A percentile compares a stretch with the other conserved stretches of the same genome.
These are phyloP conservation scores for Pseudoturritis turrita DNA, from an alignment of 345 rosid species.

Conservation along the genomic window DNA sequence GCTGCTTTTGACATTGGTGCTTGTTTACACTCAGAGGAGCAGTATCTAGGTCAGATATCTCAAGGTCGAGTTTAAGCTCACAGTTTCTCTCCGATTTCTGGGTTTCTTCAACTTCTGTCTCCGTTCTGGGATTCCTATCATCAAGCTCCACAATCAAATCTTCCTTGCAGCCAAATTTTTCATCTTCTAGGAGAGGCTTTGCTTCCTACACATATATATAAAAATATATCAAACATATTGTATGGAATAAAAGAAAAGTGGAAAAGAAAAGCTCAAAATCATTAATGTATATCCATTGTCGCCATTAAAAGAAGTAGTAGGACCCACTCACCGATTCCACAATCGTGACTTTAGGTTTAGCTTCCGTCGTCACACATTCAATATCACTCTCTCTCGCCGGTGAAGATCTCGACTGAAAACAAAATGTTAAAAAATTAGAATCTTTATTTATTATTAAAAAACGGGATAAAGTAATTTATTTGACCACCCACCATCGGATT, in stretches of 20 bases:
- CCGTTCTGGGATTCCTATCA: slow-evolving; percentile 31
- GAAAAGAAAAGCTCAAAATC: neutral
- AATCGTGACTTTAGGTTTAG: slow-evolving; percentile 39
- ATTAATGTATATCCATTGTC: neutral
- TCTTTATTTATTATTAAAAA: neutral
- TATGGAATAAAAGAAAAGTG: neutral
- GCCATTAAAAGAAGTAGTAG: neutral
- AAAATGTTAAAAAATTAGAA: neutral
- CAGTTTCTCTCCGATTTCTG: slow-evolving; percentile 24
- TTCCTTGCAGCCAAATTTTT: slow-evolving; percentile 45
- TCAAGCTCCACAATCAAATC: slow-evolving; percentile 39
- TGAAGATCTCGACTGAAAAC: slow-evolving; percentile 82
- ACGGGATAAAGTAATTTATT: neutral
- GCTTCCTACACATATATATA: neutral
- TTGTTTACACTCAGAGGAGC: neutral
- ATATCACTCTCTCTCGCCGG: slow-evolving; percentile 59
- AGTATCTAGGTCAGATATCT: slow-evolving; percentile 43
- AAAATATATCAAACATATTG: neutral
- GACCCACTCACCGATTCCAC: slow-evolving; percentile 51
- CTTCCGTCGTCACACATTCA: slow-evolving; percentile 51
- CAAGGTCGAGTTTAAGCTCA: slow-evolving; percentile 57
- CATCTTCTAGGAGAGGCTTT: too few relatives aligned
- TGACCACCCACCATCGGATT: slow-evolving; percentile 74
- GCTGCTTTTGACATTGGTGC: slow-evolving; percentile 44
- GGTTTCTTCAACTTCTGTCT: slow-evolving; percentile 43